A percentile compares a stretch with the other conserved stretches of the same genome.
Evolutionary conservation across 2,329 filamentous ascomycete species (phyloP).

Genomic region (Diaporthe sp.): DNA sequence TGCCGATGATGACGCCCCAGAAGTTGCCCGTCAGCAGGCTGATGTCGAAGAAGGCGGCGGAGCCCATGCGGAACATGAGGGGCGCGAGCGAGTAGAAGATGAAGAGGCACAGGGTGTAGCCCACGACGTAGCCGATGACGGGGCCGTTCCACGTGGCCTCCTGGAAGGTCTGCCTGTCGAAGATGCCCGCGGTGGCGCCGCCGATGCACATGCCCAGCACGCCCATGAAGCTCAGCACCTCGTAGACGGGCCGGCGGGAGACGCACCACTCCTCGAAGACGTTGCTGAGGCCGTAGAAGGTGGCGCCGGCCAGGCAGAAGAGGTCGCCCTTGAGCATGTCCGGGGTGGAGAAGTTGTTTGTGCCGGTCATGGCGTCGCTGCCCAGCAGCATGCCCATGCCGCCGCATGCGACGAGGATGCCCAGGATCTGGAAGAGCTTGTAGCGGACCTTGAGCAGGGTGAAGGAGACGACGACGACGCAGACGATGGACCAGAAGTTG

Average conservation of each 20-base stretch:
- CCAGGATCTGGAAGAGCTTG: slow-evolving; percentile 85
- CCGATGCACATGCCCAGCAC: slow-evolving; percentile 93
- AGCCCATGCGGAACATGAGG: slow-evolving; percentile 88
- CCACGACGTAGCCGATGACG: slow-evolving; percentile 86
- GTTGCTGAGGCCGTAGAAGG: slow-evolving; percentile 92
- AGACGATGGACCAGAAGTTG: slow-evolving; percentile 98
- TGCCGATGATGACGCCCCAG: slow-evolving; percentile 95
- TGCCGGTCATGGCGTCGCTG: slow-evolving; percentile 86
- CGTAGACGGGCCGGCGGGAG: slow-evolving; percentile 86
- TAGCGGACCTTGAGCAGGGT: slow-evolving; percentile 89
- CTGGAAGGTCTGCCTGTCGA: slow-evolving; percentile 83
- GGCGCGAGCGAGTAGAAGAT: slow-evolving; percentile 93
- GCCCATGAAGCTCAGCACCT: slow-evolving; percentile 92
- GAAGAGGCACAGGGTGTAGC: slow-evolving; percentile 86
- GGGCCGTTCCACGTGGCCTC: slow-evolving; percentile 74
- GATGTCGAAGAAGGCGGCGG: slow-evolving; percentile 97
- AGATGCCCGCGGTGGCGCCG: slow-evolving; percentile 90
- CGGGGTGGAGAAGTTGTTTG: slow-evolving; percentile 76
- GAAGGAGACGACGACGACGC: slow-evolving; percentile 90
- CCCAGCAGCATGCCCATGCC: slow-evolving; percentile 90
- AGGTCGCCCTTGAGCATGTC: slow-evolving; percentile 91
- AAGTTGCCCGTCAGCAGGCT: slow-evolving; percentile 94
- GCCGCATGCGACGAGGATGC: slow-evolving; percentile 91
- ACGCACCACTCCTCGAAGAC: slow-evolving; percentile 96
- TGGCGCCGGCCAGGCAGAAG: slow-evolving; percentile 90